Evolutionary conservation across 1,284 basidiomycete genomes (phyloP).

Genomic region (Trichosporon faecale): DNA sequence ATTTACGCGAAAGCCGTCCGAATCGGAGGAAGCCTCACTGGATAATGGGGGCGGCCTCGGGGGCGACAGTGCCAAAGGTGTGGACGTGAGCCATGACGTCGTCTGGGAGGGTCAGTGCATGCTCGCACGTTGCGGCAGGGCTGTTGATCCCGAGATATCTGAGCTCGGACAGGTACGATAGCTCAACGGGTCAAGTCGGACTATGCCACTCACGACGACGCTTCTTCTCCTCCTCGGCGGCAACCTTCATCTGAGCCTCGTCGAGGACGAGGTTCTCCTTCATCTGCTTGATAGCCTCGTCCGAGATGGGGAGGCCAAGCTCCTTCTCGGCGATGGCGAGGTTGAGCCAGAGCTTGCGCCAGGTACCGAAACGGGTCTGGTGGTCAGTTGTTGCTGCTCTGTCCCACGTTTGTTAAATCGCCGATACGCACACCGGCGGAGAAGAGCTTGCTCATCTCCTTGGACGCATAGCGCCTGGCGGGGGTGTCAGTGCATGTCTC

Average conservation of each 20-base stretch:
- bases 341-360: constrained; percentile 94
- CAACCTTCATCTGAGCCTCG: constrained; percentile 84
- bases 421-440: constrained; percentile 67
- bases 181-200: background rate
- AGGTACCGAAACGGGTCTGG: constrained; percentile 94
- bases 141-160: background rate
- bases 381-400: background rate
- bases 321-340: constrained; percentile 96
- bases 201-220: constrained; percentile 63
- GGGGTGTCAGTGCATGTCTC: background rate
- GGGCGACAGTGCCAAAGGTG: constrained; percentile 89
- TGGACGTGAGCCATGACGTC: constrained; percentile 99
- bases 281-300: constrained; percentile 93
- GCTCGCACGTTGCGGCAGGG: background rate
- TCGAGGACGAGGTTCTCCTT: constrained; percentile 83
- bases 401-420: constrained; percentile 1
- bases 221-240: constrained; percentile 93
- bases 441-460: constrained; percentile 96
- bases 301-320: constrained; percentile 83
- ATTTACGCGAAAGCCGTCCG: background rate
- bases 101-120: constrained; percentile 51
- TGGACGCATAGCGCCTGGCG: constrained; percentile 91
- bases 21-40: constrained; percentile 61
- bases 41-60: constrained; percentile 94
- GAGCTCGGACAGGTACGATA: background rate